These are phyloP conservation scores for Antitrichia curtipendula DNA, from an alignment of 225 moss, liverwort and hornwort genomes.

Conservation along the genomic window DNA sequence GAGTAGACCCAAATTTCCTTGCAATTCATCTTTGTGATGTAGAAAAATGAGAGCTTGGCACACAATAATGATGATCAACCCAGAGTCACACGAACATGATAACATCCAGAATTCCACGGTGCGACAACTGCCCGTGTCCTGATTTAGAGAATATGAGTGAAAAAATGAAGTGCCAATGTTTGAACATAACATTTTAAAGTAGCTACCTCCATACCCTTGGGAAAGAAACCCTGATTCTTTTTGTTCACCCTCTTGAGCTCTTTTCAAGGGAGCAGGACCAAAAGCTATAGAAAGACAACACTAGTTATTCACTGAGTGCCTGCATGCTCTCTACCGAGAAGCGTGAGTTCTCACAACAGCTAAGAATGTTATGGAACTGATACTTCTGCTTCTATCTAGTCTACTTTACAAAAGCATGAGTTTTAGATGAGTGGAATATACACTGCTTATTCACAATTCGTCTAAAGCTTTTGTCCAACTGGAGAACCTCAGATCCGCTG, in stretches of 20 bases:
- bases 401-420: neutral
- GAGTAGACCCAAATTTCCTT: neutral
- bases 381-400: neutral
- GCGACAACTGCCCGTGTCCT: neutral
- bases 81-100: neutral
- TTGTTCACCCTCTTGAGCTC: neutral
- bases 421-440: neutral
- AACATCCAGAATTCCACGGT: neutral
- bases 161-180: neutral
- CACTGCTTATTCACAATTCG: neutral
- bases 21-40: neutral
- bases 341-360: neutral
- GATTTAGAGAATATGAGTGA: neutral
- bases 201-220: neutral
- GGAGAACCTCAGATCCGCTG: neutral
- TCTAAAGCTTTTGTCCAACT: neutral
- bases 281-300: neutral
- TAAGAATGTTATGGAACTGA: neutral
- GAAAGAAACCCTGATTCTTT: neutral
- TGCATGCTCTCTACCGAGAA: neutral
- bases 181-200: neutral
- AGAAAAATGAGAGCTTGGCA: neutral
- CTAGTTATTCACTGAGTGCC: neutral
- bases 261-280: neutral
- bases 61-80: neutral